Percentiles rank a stretch among this genome's conserved stretches.
Conservation (phyloP, 768 basidiomycete species). For the Leucocoprinus leucothites region DNA sequence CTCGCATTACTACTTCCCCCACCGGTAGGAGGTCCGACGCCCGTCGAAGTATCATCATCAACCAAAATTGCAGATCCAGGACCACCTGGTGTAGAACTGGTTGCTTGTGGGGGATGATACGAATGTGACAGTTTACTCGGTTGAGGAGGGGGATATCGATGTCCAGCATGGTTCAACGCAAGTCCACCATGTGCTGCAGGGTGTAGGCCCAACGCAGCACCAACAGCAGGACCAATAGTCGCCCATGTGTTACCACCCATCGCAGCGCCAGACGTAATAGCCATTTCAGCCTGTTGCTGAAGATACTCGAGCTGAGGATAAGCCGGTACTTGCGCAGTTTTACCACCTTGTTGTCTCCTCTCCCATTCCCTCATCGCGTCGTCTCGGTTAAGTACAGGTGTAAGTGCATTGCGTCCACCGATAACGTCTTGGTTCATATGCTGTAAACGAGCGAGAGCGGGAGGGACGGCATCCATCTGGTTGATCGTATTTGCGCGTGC, state of each 20-base stretch:
- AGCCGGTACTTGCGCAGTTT: constrained; percentile 60
- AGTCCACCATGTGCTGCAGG: constrained; percentile 39
- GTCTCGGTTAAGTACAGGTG: constrained; percentile 92
- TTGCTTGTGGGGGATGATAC: constrained; percentile 53
- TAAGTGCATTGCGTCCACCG: constrained; percentile 76
- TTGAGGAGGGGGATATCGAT: constrained; percentile 55
- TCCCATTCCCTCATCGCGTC: constrained; percentile 98
- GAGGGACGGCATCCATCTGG: constrained; percentile 85
- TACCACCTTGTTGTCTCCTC: constrained; percentile 72
- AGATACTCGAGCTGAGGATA: constrained; percentile 90
- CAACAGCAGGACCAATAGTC: constrained; percentile 3
- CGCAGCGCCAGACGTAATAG: constrained; percentile 55
- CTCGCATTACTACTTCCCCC: background rate
- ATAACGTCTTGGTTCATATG: constrained; percentile 87
- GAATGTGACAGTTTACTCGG: constrained; percentile 64
- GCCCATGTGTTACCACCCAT: constrained; percentile 7
- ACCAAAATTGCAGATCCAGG: constrained; percentile 38
- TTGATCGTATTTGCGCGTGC: constrained; percentile 91
- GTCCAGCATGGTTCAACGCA: constrained; percentile 5
- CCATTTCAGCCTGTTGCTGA: constrained; percentile 90
- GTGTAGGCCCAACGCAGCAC: constrained; percentile 23
- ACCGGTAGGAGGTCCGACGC: too few species aligned
- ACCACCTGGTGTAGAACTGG: background rate
- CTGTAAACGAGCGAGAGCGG: constrained; percentile 84
- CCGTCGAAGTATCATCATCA: constrained; percentile 48